A percentile compares a stretch with the other conserved stretches of the same genome.
Conservation (phyloP, 352 stramenopile species). For the Phytophthora fragariae region DNA sequence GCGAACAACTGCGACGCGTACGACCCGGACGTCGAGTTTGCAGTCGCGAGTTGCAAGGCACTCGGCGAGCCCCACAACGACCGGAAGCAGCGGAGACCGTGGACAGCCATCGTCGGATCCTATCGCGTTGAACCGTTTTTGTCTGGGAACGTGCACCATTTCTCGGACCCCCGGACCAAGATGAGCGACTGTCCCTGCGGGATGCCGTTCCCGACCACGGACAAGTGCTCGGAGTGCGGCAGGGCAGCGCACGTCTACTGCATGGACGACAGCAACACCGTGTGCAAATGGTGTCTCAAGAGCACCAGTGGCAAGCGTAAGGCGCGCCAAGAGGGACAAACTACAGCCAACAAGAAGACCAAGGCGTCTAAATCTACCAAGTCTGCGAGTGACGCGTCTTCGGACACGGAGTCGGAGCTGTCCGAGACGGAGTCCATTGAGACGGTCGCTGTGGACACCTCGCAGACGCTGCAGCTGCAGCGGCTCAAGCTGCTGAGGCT, state of each 20-base stretch:
- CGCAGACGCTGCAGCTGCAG: neutral
- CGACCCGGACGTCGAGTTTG: conserved; percentile 13
- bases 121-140: conserved; percentile 27
- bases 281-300: neutral
- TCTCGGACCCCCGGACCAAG: neutral
- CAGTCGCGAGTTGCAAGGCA: conserved; percentile 35
- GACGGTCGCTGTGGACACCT: neutral
- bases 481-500: neutral
- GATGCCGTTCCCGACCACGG: neutral
- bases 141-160: neutral
- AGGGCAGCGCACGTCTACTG: neutral
- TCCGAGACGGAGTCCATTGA: neutral
- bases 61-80: conserved; percentile 66
- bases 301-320: neutral
- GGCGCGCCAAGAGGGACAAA: neutral
- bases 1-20: conserved; percentile 47
- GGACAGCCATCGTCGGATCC: conserved; percentile 19
- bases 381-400: neutral
- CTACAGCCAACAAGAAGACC: neutral
- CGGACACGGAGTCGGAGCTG: neutral
- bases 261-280: neutral
- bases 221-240: neutral
- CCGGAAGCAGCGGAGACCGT: conserved; percentile 54
- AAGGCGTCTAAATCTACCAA: neutral
- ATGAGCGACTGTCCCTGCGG: neutral